Percentiles rank a stretch among this genome's conserved stretches.
Evolutionary conservation across 495 filamentous ascomycete species (phyloP).

Genomic region (Cercophora scortea): DNA sequence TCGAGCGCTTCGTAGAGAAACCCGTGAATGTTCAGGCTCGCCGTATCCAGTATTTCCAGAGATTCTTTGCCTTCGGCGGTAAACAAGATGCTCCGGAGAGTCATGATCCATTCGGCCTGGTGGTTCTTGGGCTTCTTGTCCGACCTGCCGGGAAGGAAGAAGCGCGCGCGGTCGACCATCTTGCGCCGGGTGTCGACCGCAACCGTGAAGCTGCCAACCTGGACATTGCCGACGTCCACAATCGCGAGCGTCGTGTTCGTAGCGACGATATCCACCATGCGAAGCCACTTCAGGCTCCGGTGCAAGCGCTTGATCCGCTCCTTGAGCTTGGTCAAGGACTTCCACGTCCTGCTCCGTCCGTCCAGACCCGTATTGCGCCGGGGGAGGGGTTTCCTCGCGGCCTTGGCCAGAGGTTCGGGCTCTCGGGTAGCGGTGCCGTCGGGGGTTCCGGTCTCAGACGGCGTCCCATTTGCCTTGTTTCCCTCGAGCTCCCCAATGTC

Average conservation of each 20-base stretch:
- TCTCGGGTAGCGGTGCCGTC: constrained; percentile 16
- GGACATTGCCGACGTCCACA: constrained; percentile 70
- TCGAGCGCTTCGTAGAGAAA: constrained; percentile 82
- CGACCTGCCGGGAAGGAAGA: constrained; percentile 74
- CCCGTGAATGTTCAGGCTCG: constrained; percentile 83
- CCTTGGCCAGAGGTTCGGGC: constrained; percentile 11
- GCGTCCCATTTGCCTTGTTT: constrained; percentile 22
- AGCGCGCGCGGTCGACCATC: constrained; percentile 81
- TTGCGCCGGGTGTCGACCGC: constrained; percentile 85
- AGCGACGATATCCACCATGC: constrained; percentile 84
- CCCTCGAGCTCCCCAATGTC: constrained; percentile 59
- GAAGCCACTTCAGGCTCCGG: constrained; percentile 78
- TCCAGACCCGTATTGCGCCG: constrained; percentile 16
- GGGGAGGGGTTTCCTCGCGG: constrained; percentile 13
- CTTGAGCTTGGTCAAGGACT: constrained; percentile 63
- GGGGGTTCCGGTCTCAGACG: constrained; percentile 13
- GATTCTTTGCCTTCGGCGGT: constrained; percentile 77
- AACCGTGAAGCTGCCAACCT: constrained; percentile 76
- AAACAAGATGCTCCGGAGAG: constrained; percentile 77
- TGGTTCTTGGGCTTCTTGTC: constrained; percentile 61
- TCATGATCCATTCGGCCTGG: constrained; percentile 92
- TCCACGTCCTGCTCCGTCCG: constrained; percentile 68
- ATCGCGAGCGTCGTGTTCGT: constrained; percentile 68
- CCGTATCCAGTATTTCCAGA: constrained; percentile 82
- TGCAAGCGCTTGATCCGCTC: constrained; percentile 81